Base-by-base conservation (phyloP, 2,329 filamentous ascomycete genomes). In the Arthrobotrys musiformis region DNA sequence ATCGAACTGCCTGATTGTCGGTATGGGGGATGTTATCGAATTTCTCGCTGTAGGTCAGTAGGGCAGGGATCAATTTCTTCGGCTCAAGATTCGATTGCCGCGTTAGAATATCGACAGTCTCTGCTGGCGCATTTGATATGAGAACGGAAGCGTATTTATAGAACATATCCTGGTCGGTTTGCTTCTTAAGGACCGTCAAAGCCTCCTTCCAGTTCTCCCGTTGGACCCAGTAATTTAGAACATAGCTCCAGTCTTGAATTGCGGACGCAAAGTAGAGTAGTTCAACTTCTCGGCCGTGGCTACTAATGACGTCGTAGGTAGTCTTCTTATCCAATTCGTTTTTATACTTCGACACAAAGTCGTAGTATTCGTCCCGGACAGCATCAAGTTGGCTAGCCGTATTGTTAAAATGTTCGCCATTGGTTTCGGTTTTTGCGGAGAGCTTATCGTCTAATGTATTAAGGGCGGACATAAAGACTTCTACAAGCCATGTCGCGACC, bases 101-200 rank as follows among this genome's bases (percentile, higher is more conserved):
- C 92, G 97, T 97, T 81, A 99, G 85, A 35, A 99, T 93, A 80
- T 99, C 94, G n/a, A 98, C 92, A 24, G 97, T 86, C 63, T 97
- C 94, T 4, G 91, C 88, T 0, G 94, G 90, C 2, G 90, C 90
- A 82, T 97, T 92, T 15, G 90, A 91, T 91, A 99, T 97, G 56
- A 99, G 88, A n/a, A 98, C 94, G 81, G 91, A 97, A 85, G 93
- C 95, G 83, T 98, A 97, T 79, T 93, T 91, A 86, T 98, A 98
- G 84, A 98, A 99, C 52, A 97, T 92, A 61, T 97, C 93, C 0
- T 93, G 89, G 61, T 97, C 92, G 4, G 91, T 97, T 84, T 99
- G 95, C 83, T 92, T 93, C 85, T 97, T 97, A 63, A 99, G 86
- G 44, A 98, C 93, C 68, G 89, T 89, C 79, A 99, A 86, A 1